Evolutionary conservation across 495 filamentous ascomycete species (phyloP), one percentile per base, ranked within the genome.

Genomic region (Mytilinidion resinicola): DNA sequence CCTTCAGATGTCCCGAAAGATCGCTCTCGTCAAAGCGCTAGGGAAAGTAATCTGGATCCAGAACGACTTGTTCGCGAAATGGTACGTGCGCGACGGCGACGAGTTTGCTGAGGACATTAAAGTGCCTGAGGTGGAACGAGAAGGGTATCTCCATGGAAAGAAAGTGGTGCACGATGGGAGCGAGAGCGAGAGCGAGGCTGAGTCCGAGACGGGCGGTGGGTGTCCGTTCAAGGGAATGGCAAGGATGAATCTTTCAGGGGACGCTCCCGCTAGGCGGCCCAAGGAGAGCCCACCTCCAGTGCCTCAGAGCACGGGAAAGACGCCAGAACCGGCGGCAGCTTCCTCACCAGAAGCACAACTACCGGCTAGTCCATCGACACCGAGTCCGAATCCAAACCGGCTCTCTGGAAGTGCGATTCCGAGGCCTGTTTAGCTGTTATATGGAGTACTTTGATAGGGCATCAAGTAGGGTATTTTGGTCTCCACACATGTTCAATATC

Each of bases 31-130:
- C 34, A 86, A 83, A 58, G 87, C 87, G 9, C 69, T 82, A 53
- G 74, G 60, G 55, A 85, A 85, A 59, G 71, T 85, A 12, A 74
- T 85, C 56, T 88, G 85, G 85, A 87, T 88, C 64, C 86, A 89
- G 70, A 88, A 88, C 63, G 88, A 91, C 67, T 74, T 91, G 17
- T 88, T 91, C 62, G 83, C 87, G 9, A 85, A 83, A 71, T 88
- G 83, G 81, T 86, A 88, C 58, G 79, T 86, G 4, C 75, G 79
- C 21, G 85, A 90, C 57, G 85, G 85, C 37, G 86, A 87, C 35
- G 85, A 90, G 68, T 88, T 75, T 60, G 80, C 74, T 21, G 82
- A 82, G 1, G 82, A 84, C 37, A 79, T 79, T n/a, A 71, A 76
- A 30, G 74, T 70, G 17, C 67, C 72, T 6, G 72, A 81, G n/a